Evolutionary conservation across 768 basidiomycete genomes (phyloP), one percentile per base, ranked within the genome.

Genomic region (Xerocomus spinulosus): DNA sequence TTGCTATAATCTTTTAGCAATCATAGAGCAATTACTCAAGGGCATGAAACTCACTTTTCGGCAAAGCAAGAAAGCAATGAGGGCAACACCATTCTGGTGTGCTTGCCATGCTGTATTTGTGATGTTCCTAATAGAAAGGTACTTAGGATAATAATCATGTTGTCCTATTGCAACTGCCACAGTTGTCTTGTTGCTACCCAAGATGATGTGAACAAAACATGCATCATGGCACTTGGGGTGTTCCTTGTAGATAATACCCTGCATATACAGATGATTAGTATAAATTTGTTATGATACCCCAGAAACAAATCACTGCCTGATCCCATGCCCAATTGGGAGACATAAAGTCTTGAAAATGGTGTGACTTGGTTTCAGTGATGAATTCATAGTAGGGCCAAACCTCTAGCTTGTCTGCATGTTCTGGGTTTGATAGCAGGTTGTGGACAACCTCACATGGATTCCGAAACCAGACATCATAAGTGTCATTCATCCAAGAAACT

Each of bases 241-340:
- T n/a, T n/a, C n/a, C 42, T 3, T 13, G 9, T 7, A 14, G 23
- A 51, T 51, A 4, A 4, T 25, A 8, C 34, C 46, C 50, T 48
- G 10, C 2, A 10, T n/a, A n/a, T n/a, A n/a, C n/a, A 5, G 7
- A 39, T 9, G 5, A 8, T 39, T 12, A 39, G 38, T 12, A 23
- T 6, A 6, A 15, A 5, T 15, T 9, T 8, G 24, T 17, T 7
- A 5, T 10, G 5, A 38, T 5, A 1, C 18, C 3, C 3, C 41
- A 2, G 12, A 26, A 4, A 30, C 10, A 13, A 45, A 14, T 1
- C 42, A 51, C 50, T 0, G 18, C 45, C 20, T 46, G 6, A 2
- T 51, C 35, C 45, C 50, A 51, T 12, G 41, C 50, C 50, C 50
- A 51, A 15, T 51, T 35, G 15, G 23, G 34, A 0, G 30, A 40